Conservation (phyloP, 2,329 filamentous ascomycete species). For the Phyllachora maydis region DNA sequence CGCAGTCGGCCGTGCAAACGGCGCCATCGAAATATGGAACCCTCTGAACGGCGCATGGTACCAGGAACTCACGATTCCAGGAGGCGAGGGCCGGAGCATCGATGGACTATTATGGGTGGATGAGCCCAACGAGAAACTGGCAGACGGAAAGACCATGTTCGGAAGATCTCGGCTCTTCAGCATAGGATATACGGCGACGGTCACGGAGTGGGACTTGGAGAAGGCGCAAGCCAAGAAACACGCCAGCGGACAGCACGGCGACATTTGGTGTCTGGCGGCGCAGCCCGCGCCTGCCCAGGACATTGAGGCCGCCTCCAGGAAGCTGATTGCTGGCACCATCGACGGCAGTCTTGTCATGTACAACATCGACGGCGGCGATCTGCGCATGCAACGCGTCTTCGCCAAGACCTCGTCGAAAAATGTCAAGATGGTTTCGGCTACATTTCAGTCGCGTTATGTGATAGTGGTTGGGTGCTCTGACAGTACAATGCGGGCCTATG, state of each 20-base stretch:
- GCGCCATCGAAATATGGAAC: slow-evolving; percentile 97
- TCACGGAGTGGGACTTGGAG: slow-evolving; percentile 89
- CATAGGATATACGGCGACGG: slow-evolving; percentile 77
- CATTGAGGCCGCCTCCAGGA: slow-evolving; percentile 16
- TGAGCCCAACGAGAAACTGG: slow-evolving; percentile 53
- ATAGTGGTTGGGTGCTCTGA: slow-evolving; percentile 90
- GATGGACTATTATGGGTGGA: slow-evolving; percentile 86
- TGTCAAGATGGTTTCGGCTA: slow-evolving; percentile 74
- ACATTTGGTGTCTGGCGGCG: slow-evolving; percentile 89
- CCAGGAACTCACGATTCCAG: slow-evolving; percentile 70
- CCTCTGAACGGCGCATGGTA: slow-evolving; percentile 65
- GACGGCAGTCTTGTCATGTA: slow-evolving; percentile 80
- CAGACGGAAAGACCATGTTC: slow-evolving; percentile 35
- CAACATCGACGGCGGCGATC: slow-evolving; percentile 64
- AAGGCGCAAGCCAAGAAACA: slow-evolving; percentile 60
- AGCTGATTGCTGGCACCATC: slow-evolving; percentile 70
- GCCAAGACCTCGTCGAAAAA: slow-evolving; percentile 63
- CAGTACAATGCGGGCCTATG: slow-evolving; percentile 80
- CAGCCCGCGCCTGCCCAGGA: slow-evolving; percentile 39
- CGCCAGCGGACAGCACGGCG: slow-evolving; percentile 79
- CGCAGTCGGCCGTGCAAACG: slow-evolving; percentile 80
- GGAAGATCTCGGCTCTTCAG: slow-evolving; percentile 81
- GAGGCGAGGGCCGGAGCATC: slow-evolving; percentile 68
- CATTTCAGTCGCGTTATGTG: slow-evolving; percentile 67
- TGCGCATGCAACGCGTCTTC: slow-evolving; percentile 61